Conservation (phyloP, 768 basidiomycete species). For the Tylopilus sp. region DNA sequence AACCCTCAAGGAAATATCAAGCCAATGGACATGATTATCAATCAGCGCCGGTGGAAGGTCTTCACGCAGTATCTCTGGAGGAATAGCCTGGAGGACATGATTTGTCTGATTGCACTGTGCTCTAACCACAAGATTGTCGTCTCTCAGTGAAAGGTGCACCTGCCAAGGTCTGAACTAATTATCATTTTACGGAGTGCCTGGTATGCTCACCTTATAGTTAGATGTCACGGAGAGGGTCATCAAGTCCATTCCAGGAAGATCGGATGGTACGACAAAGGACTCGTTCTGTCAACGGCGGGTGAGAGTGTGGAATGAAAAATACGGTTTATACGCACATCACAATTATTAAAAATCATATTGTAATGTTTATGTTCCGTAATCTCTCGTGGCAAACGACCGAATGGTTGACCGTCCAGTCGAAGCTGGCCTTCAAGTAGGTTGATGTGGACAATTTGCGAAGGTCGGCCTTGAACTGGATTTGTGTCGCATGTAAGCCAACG, state of each 20-base stretch:
- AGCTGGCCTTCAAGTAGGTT: slow-evolving; percentile 17
- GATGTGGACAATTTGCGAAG: not conserved
- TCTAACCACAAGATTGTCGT: slow-evolving; percentile 5
- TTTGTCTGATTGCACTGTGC: not conserved
- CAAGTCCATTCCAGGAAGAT: no score
- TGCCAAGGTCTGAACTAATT: not conserved
- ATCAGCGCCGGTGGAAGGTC: slow-evolving; percentile 22
- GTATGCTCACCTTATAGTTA: no score
- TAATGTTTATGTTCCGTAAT: not conserved
- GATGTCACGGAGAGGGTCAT: no score
- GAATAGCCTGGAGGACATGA: slow-evolving; percentile 15
- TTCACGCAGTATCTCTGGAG: not conserved
- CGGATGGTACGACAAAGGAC: no score
- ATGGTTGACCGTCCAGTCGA: slow-evolving; percentile 13
- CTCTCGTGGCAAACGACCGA: slow-evolving; percentile 10
- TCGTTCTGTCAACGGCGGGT: not conserved
- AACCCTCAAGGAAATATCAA: slow-evolving; percentile 8
- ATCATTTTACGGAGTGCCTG: no score
- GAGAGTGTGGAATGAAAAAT: not conserved
- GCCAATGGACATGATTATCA: slow-evolving; percentile 19
- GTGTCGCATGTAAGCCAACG: slow-evolving; percentile 17
- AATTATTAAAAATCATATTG: not conserved
- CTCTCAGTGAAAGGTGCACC: slow-evolving; percentile 11
- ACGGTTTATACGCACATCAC: not conserved
- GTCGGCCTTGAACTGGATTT: not conserved